These are phyloP conservation scores for Cornus florida DNA, from an alignment of 148 eudicot genomes.

Conservation along the genomic window DNA sequence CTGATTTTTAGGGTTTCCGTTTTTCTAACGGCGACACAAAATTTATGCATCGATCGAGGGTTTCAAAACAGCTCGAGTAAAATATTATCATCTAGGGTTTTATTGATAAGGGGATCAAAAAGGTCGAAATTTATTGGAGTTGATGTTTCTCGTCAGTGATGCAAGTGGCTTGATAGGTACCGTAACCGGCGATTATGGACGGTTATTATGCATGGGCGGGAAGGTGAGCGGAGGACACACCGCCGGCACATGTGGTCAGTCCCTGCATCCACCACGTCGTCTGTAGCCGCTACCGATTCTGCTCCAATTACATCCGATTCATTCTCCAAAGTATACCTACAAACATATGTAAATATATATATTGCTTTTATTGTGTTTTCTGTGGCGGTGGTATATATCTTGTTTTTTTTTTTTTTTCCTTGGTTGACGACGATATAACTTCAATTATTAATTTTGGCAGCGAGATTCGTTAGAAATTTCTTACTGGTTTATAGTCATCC, in stretches of 20 bases:
- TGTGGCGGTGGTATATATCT: not conserved
- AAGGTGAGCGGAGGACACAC: slow-evolving; percentile 17
- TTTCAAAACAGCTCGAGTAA: slow-evolving; percentile 2
- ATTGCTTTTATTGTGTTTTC: not conserved
- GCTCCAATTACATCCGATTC: slow-evolving; percentile 11
- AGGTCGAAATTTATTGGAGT: not conserved
- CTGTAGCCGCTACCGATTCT: slow-evolving; percentile 13
- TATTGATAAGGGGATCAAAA: not conserved
- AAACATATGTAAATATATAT: not conserved
- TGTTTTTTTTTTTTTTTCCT: not conserved
- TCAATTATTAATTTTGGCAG: not conserved
- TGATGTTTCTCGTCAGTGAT: slow-evolving; percentile 17
- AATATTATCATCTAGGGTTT: slow-evolving; percentile 12
- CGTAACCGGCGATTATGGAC: slow-evolving; percentile 15
- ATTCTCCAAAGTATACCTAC: slow-evolving; percentile 26
- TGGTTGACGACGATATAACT: not conserved
- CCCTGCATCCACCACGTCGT: slow-evolving; percentile 17
- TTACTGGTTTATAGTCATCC: not conserved
- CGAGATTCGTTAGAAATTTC: not conserved
- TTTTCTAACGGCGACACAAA: not conserved
- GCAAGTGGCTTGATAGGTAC: slow-evolving; percentile 2
- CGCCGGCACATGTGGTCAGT: slow-evolving; percentile 38
- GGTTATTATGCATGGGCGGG: slow-evolving; percentile 19
- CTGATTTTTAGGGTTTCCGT: slow-evolving; percentile 10
- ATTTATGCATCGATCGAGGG: slow-evolving; percentile 15